Conservation (phyloP, 208 protist genomes). For the Naegleria gruberi region DNA sequence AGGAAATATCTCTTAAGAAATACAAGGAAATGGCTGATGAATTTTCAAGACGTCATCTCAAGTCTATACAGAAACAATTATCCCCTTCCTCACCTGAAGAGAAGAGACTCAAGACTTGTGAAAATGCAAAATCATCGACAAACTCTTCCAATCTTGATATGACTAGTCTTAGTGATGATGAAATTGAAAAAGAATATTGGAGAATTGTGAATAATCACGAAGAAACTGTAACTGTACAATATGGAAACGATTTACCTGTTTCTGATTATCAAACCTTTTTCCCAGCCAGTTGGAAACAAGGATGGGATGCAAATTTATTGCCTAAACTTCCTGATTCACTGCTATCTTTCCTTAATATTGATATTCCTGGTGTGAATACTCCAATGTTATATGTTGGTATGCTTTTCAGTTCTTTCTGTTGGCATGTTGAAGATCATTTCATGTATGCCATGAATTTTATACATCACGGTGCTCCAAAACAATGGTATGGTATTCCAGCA, state of each 20-base stretch:
- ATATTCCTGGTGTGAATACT: conserved; percentile 37
- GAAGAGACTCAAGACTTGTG: not conserved
- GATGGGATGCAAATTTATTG: conserved; percentile 29
- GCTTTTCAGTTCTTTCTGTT: conserved; percentile 56
- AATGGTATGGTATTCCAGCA: conserved; percentile 47
- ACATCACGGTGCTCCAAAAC: conserved; percentile 51
- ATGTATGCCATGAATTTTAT: conserved; percentile 60
- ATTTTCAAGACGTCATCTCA: not conserved
- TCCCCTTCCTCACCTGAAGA: not conserved
- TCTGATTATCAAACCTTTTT: conserved; percentile 29
- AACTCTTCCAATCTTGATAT: not conserved
- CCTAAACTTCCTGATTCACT: conserved; percentile 25
- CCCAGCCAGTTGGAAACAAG: conserved; percentile 6
- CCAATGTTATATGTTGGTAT: conserved; percentile 56
- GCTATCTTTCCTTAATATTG: not conserved
- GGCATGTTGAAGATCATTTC: conserved; percentile 61
- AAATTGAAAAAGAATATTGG: conserved; percentile 37
- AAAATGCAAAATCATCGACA: not conserved
- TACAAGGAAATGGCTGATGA: conserved; percentile 4
- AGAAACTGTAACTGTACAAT: conserved; percentile 28
- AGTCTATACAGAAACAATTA: not conserved
- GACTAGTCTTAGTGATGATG: not conserved
- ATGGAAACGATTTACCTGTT: conserved; percentile 39
- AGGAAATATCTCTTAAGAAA: not conserved
- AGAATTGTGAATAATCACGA: conserved; percentile 13